These are phyloP conservation scores for Backusella liffmaniae DNA, from an alignment of 192 early-diverging fungal genomes.

Conservation along the genomic window DNA sequence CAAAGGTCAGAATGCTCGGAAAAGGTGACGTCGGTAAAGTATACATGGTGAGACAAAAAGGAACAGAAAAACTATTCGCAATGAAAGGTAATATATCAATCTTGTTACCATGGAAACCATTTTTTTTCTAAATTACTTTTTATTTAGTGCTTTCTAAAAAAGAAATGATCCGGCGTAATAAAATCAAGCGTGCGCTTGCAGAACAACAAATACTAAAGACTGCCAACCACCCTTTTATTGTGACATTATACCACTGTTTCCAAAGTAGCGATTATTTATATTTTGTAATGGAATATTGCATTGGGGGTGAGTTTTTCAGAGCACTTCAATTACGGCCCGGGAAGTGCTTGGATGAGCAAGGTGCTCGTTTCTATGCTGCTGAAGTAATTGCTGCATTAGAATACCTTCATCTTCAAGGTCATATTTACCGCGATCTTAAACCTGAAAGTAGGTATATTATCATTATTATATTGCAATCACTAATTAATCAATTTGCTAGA, in stretches of 20 bases:
- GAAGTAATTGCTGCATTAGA: constrained; percentile 95
- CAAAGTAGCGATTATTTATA: constrained; percentile 84
- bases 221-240: constrained; percentile 89
- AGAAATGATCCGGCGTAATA: constrained; percentile 98
- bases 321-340: constrained; percentile 85
- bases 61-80: constrained; percentile 81
- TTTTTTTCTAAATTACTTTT: background rate
- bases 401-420: constrained; percentile 95
- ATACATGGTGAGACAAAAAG: constrained; percentile 89
- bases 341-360: constrained; percentile 88
- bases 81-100: constrained; percentile 71
- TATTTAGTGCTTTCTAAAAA: constrained; percentile 68
- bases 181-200: constrained; percentile 95
- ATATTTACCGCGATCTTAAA: constrained; percentile 97
- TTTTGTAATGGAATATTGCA: constrained; percentile 88
- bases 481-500: constrained; percentile 33
- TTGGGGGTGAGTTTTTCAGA: constrained; percentile 88
- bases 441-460: constrained; percentile 79
- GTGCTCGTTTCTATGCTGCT: constrained; percentile 95
- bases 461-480: no score
- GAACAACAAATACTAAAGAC: constrained; percentile 82
- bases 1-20: constrained; percentile 87
- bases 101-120: background rate
- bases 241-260: constrained; percentile 85
- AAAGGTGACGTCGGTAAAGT: constrained; percentile 98